Conservation (phyloP, 2,329 filamentous ascomycete genomes). For the Paecilomyces sp. region DNA sequence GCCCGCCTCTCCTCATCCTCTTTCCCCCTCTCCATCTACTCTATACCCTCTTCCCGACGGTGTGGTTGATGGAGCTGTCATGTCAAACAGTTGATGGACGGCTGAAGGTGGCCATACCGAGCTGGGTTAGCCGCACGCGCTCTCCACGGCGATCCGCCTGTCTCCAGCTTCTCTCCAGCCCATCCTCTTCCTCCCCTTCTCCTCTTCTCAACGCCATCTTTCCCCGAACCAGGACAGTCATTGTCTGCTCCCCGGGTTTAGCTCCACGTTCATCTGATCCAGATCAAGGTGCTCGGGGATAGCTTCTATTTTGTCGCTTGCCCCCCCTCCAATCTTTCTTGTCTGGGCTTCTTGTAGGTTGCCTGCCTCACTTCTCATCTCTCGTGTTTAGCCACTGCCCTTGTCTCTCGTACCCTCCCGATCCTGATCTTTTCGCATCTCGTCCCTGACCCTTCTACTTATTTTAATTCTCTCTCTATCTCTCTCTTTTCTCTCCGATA, state of each 20-base stretch:
- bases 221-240: neutral
- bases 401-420: conserved; percentile 6
- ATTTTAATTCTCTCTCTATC: neutral
- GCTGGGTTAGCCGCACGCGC: neutral
- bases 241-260: neutral
- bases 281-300: conserved; percentile 7
- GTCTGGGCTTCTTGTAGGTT: conserved; percentile 37
- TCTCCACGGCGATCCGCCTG: neutral
- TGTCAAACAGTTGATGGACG: neutral
- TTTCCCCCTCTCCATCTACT: neutral
- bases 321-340: conserved; percentile 7
- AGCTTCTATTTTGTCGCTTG: conserved; percentile 8
- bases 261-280: neutral
- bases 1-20: neutral
- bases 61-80: neutral
- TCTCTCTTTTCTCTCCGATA: neutral
- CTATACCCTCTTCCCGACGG: neutral
- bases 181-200: neutral
- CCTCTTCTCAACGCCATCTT: neutral
- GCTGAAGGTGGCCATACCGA: neutral
- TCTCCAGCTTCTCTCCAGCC: neutral
- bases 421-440: conserved; percentile 1
- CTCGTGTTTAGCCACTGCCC: conserved; percentile 7
- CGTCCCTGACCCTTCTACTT: neutral
- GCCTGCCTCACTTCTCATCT: conserved; percentile 20